Percentiles rank a stretch among this genome's conserved stretches.
These are phyloP conservation scores for Colletotrichum sansevieriae DNA, from an alignment of 2,329 filamentous ascomycete species.

Conservation along the genomic window DNA sequence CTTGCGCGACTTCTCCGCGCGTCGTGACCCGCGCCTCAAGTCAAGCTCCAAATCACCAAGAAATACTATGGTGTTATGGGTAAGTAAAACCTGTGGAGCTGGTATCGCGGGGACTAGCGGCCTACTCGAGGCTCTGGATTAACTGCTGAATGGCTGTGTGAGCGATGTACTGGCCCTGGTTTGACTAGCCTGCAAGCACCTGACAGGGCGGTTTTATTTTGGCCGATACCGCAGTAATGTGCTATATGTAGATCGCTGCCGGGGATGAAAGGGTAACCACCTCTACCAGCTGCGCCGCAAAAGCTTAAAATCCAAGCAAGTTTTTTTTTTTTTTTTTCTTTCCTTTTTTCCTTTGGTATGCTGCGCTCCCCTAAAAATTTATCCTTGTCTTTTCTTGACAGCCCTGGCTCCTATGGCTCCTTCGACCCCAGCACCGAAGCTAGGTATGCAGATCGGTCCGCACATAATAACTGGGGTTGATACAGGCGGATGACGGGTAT, in stretches of 20 bases:
- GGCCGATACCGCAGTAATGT: no score
- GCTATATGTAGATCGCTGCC: constrained; percentile 21
- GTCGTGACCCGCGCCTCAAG: background rate
- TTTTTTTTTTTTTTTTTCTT: background rate
- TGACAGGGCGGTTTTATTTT: no score
- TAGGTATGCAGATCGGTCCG: background rate
- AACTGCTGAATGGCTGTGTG: no score
- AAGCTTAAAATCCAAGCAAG: constrained; percentile 18
- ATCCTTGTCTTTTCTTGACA: background rate
- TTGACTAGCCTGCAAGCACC: no score
- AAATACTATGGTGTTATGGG: no score
- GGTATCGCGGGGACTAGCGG: no score
- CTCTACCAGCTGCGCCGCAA: constrained; percentile 23
- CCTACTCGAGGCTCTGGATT: no score
- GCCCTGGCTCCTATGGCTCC: background rate
- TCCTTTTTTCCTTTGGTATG: background rate
- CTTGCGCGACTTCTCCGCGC: background rate
- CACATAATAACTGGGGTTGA: background rate
- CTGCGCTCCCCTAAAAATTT: constrained; percentile 20
- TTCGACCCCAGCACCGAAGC: background rate
- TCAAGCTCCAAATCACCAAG: background rate
- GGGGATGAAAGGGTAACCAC: constrained; percentile 1
- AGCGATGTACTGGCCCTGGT: no score
- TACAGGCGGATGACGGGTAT: background rate
- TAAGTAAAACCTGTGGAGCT: no score